Conservation (phyloP, 257 asterid species). For the Forsythia viridissima region DNA sequence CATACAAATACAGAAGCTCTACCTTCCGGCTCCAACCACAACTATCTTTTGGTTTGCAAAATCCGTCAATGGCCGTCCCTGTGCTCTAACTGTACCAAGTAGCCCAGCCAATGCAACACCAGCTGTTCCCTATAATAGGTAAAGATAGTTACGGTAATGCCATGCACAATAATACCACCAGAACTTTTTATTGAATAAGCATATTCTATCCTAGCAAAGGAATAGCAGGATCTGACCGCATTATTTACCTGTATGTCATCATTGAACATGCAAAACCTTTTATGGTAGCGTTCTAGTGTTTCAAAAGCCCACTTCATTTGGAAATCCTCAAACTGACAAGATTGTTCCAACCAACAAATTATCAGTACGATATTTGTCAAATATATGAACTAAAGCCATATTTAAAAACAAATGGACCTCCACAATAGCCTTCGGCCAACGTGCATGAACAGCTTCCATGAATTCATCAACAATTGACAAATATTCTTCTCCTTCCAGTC, state of each 20-base stretch:
- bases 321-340: constrained; percentile 92
- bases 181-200: constrained; percentile 9
- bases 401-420: constrained; percentile 59
- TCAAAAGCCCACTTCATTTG: constrained; percentile 99
- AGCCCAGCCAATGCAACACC: constrained; percentile 99
- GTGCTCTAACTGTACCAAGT: constrained; percentile 95
- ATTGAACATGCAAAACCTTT: constrained; percentile 98
- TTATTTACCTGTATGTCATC: constrained; percentile 93
- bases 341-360: constrained; percentile 24
- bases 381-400: constrained; percentile 16
- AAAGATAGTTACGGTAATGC: constrained; percentile 27
- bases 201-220: constrained; percentile 14
- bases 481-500: constrained; percentile 98
- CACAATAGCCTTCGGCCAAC: constrained; percentile 99
- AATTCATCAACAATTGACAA: constrained; percentile 88
- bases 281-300: constrained; percentile 91
- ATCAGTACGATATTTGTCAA: constrained; percentile 27
- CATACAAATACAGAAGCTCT: constrained; percentile 10
- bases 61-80: constrained; percentile 85
- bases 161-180: constrained; percentile 17
- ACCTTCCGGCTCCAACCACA: constrained; percentile 99
- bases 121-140: constrained; percentile 81
- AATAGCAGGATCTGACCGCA: constrained; percentile 18
- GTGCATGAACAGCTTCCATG: constrained; percentile 99
- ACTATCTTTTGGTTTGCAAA: constrained; percentile 96